These are phyloP conservation scores for Lipomyces yamadae DNA, from an alignment of 805 yeast genomes.

Conservation along the genomic window DNA sequence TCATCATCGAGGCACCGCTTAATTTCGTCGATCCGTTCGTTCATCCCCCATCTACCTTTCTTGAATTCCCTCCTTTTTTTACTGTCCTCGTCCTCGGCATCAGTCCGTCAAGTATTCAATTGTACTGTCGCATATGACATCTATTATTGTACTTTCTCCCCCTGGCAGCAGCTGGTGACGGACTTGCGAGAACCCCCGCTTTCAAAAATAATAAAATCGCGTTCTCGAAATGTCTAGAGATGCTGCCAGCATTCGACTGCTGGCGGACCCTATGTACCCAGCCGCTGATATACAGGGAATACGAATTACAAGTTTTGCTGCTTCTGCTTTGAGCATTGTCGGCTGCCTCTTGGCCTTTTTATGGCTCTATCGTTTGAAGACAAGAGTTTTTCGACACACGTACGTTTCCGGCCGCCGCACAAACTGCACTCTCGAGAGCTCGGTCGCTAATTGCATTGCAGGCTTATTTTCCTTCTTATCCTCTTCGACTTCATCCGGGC, in stretches of 20 bases:
- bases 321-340: conserved; percentile 56
- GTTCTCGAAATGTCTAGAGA: background rate
- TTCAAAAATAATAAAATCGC: background rate
- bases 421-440: background rate
- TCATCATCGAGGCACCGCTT: background rate
- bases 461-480: conserved; percentile 68
- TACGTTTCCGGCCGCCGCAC: background rate
- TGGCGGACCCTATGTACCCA: conserved; percentile 14
- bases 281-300: conserved; percentile 20
- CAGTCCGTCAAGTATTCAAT: background rate
- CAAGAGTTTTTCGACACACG: conserved; percentile 41
- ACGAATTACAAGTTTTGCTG: conserved; percentile 32
- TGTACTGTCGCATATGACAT: background rate
- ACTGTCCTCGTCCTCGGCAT: background rate
- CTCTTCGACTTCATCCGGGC: conserved; percentile 78
- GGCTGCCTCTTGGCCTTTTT: conserved; percentile 67
- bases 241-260: conserved; percentile 7
- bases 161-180: background rate
- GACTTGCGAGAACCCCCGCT: background rate
- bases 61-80: no score
- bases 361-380: conserved; percentile 47
- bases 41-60: no score
- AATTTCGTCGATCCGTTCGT: background rate
- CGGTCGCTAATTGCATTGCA: conserved; percentile 54
- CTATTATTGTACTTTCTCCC: background rate